Evolutionary conservation across 495 filamentous ascomycete species (phyloP).

Genomic region (Corynascus novoguineensis): DNA sequence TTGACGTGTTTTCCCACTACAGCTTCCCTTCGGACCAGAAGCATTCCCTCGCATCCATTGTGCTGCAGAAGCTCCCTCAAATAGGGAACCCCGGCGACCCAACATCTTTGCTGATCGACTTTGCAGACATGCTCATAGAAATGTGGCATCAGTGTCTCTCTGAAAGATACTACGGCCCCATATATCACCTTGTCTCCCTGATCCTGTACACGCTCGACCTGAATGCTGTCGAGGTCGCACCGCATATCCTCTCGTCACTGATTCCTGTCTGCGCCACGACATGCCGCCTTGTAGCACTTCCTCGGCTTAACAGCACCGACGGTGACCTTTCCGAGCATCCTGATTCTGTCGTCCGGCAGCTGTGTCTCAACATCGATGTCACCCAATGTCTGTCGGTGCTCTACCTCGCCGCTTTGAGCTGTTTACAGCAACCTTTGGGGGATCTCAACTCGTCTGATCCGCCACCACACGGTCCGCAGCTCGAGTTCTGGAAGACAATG

Average conservation of each 20-base stretch:
- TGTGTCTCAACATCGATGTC: constrained; percentile 33
- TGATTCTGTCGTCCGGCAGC: constrained; percentile 20
- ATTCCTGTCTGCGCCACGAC: constrained; percentile 38
- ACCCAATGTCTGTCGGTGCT: constrained; percentile 37
- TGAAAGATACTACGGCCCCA: constrained; percentile 39
- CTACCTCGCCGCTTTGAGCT: constrained; percentile 38
- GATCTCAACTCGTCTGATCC: constrained; percentile 6
- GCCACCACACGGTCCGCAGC: constrained; percentile 22
- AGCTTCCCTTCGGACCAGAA: constrained; percentile 36
- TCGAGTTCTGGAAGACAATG: constrained; percentile 41
- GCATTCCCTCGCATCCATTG: constrained; percentile 39
- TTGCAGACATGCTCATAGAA: constrained; percentile 39
- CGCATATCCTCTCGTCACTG: constrained; percentile 38
- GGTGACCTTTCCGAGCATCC: constrained; percentile 26
- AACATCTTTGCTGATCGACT: constrained; percentile 38
- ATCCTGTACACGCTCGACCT: constrained; percentile 36
- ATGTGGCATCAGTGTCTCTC: constrained; percentile 42
- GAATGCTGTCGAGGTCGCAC: constrained; percentile 36
- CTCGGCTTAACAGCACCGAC: constrained; percentile 23
- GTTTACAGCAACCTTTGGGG: constrained; percentile 19
- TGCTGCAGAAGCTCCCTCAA: constrained; percentile 39
- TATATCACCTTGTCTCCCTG: constrained; percentile 40
- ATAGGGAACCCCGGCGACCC: constrained; percentile 34
- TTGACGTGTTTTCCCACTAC: constrained; percentile 41
- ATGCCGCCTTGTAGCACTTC: constrained; percentile 28